Evolutionary conservation across 495 filamentous ascomycete species (phyloP).

Genomic region (Aspergillus nidulans): DNA sequence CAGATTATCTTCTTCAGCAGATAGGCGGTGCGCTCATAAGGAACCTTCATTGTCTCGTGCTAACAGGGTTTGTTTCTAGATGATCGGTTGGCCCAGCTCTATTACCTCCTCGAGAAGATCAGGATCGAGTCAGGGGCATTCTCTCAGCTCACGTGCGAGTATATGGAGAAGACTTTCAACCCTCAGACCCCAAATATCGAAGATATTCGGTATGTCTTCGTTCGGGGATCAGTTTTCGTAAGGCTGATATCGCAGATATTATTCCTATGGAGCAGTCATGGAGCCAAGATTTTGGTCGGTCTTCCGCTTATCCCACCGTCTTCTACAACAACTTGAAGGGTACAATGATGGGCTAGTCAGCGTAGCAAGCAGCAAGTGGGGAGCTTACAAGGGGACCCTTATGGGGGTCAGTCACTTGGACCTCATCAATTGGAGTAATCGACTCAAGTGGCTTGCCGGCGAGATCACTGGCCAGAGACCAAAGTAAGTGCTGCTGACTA

Average conservation of each 20-base stretch:
- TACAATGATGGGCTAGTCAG: conserved; percentile 92
- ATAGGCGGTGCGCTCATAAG: conserved; percentile 47
- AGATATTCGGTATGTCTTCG: conserved; percentile 51
- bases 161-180: conserved; percentile 84
- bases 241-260: conserved; percentile 55
- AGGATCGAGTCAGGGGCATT: conserved; percentile 81
- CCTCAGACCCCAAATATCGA: conserved; percentile 67
- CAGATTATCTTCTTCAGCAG: conserved; percentile 72
- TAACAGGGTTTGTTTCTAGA: conserved; percentile 22
- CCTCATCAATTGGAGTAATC: conserved; percentile 94
- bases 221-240: background rate
- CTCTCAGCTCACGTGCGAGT: conserved; percentile 71
- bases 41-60: background rate
- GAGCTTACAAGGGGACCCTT: conserved; percentile 85
- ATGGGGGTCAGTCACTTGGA: conserved; percentile 84
- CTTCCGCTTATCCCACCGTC: conserved; percentile 66
- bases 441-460: conserved; percentile 65
- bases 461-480: conserved; percentile 63
- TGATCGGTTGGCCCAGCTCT: conserved; percentile 60
- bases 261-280: conserved; percentile 81
- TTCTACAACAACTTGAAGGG: conserved; percentile 69
- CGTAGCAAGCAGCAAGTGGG: conserved; percentile 81
- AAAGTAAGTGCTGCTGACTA: conserved; percentile 45
- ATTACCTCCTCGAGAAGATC: conserved; percentile 59
- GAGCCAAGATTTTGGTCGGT: conserved; percentile 63